Percentiles rank a stretch among this genome's conserved stretches.
These are phyloP conservation scores for Hymenoscyphus fraxineus DNA, from an alignment of 2,329 filamentous ascomycete genomes.

Conservation along the genomic window DNA sequence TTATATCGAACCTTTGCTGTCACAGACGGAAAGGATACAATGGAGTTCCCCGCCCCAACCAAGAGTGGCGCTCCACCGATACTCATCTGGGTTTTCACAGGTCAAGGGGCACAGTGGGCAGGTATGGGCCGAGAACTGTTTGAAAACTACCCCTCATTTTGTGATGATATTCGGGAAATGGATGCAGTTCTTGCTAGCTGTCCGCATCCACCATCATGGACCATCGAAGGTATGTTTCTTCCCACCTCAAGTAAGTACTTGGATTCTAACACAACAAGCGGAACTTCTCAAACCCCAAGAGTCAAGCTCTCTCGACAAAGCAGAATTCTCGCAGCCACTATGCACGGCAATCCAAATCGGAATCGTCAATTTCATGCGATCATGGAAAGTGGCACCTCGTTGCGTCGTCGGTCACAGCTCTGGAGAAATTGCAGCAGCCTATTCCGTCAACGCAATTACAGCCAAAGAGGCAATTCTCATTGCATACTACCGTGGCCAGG, in stretches of 20 bases:
- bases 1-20: constrained; percentile 9
- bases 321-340: constrained; percentile 23
- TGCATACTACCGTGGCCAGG: constrained; percentile 15
- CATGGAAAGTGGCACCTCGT: constrained; percentile 31
- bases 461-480: constrained; percentile 24
- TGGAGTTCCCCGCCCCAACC: constrained; percentile 1
- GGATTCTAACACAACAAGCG: constrained; percentile 17
- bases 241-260: not conserved
- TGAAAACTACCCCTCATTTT: not conserved
- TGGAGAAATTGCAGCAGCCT: constrained; percentile 42
- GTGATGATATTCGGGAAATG: constrained; percentile 10
- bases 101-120: constrained; percentile 28
- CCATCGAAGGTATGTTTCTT: not conserved
- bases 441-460: constrained; percentile 34
- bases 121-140: constrained; percentile 22
- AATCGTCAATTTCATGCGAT: constrained; percentile 19
- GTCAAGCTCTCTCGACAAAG: constrained; percentile 10
- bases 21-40: constrained; percentile 1
- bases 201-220: constrained; percentile 8
- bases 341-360: constrained; percentile 25
- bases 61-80: not conserved
- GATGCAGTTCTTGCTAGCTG: constrained; percentile 4
- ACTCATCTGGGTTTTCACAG: constrained; percentile 25
- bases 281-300: constrained; percentile 36
- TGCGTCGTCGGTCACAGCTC: constrained; percentile 40